Evolutionary conservation across 176 grass and related monocot genomes (phyloP), one percentile per base, ranked within the genome.

Genomic region (Raddia guianensis): DNA sequence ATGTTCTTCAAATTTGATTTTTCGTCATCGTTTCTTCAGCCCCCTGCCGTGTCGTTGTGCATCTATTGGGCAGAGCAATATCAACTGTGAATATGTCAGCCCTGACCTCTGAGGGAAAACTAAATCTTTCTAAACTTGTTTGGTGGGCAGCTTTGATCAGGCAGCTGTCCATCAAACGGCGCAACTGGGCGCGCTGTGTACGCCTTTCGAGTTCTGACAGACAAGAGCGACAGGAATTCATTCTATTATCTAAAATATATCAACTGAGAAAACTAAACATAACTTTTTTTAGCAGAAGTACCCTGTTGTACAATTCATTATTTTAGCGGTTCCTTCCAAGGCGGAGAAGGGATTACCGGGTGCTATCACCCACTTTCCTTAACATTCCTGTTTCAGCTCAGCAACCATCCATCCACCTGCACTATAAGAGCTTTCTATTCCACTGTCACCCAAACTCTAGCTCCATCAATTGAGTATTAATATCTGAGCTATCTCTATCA

Each of bases 41-140:
- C 9, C 8, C 20, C 57, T 59, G 57, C 19, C n/a, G 8, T 21
- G 19, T 5, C 57, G 3, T 58, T 21, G n/a, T 59, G 57, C 57
- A 21, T 59, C 37, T 1, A 40, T 40, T 59, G 56, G 8, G 1
- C 56, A 20, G 56, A 20, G 56, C 20, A 21, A 20, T 21, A 8
- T 20, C 78, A 49, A 86, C 74, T 68, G 79, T 88, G 14, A 74
- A 92, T 63, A 83, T 92, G 56, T 85, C 82, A 44, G 34, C 79
- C 62, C 12, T 92, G 32, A 59, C 19, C 57, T 21, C 56, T 21
- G 8, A 11, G 80, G 49, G 83, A 86, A 65, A 92, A 83, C 68
- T 86, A 83, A 80, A 73, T 80, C 68, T 83, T 74, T 52, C 86
- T 72, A 74, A 89, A 79, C 84, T 59, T 21, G 55, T 20, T 20